Evolutionary conservation across 179 eudicot species (phyloP).

Genomic region (Drosera spatulata): DNA sequence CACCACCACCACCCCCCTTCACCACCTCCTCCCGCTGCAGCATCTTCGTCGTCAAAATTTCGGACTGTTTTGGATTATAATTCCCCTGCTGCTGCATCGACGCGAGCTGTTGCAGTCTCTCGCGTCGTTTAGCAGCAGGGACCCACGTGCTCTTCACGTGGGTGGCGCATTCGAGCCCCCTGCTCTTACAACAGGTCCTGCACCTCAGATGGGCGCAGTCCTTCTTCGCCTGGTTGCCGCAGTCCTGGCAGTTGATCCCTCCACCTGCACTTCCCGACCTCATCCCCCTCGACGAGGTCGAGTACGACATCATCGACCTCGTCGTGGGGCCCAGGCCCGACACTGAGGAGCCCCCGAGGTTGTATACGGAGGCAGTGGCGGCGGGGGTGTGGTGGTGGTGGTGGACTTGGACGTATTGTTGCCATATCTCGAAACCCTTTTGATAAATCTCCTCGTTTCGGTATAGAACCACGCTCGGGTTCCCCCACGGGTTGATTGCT

Average conservation of each 20-base stretch:
- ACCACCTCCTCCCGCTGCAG: too few species aligned
- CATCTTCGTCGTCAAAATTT: too few species aligned
- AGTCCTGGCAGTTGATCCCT: neutral
- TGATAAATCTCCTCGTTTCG: conserved; percentile 39
- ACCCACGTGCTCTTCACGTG: conserved; percentile 11
- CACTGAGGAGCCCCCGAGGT: neutral
- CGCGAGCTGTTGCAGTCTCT: conserved; percentile 22
- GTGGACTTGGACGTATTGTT: conserved; percentile 18
- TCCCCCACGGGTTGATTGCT: too few species aligned
- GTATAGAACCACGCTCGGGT: conserved; percentile 14
- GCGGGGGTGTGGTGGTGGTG: conserved; percentile 12
- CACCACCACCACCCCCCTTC: too few species aligned
- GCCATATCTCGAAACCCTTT: conserved; percentile 27
- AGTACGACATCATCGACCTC: neutral
- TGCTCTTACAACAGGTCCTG: conserved; percentile 32
- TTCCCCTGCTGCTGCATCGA: neutral
- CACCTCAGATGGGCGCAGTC: conserved; percentile 33
- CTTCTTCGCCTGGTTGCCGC: conserved; percentile 4
- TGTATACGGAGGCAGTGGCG: neutral
- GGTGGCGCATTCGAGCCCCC: conserved; percentile 8
- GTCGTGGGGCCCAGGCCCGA: too few species aligned
- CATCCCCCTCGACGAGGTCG: neutral
- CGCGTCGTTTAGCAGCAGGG: conserved; percentile 34
- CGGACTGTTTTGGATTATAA: too few species aligned
- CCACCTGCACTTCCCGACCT: conserved; percentile 8